Percentiles rank a stretch among this genome's conserved stretches.
These are phyloP conservation scores for Apophysomyces elegans DNA, from an alignment of 371 early-diverging fungal genomes.

Conservation along the genomic window DNA sequence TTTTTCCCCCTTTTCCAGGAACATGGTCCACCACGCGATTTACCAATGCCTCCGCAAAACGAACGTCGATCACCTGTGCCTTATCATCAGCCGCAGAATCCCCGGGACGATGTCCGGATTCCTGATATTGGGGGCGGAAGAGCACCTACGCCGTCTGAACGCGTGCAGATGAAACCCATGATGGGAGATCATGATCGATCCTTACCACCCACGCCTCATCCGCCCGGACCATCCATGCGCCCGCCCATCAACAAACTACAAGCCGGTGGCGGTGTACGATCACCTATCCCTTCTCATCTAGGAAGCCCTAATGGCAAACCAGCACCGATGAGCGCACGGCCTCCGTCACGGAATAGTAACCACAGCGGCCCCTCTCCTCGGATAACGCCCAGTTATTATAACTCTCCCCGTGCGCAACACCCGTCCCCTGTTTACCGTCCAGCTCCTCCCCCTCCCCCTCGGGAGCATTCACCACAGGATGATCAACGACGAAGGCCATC, in stretches of 20 bases:
- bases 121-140: slow-evolving; percentile 44
- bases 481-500: background rate
- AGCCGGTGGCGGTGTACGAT: slow-evolving; percentile 17
- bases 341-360: slow-evolving; percentile 14
- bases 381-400: background rate
- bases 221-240: slow-evolving; percentile 13
- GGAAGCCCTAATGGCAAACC: slow-evolving; percentile 13
- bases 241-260: slow-evolving; percentile 7
- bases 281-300: slow-evolving; percentile 28
- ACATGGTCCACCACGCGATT: slow-evolving; percentile 30
- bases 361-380: slow-evolving; percentile 8
- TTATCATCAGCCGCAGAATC: slow-evolving; percentile 14
- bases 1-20: background rate
- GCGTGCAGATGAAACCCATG: slow-evolving; percentile 38
- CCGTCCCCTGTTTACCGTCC: slow-evolving; percentile 3
- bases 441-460: slow-evolving; percentile 2
- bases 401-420: slow-evolving; percentile 14
- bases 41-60: slow-evolving; percentile 27
- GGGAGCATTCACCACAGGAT: background rate
- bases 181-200: slow-evolving; percentile 27
- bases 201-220: slow-evolving; percentile 18
- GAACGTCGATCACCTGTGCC: slow-evolving; percentile 31
- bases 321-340: slow-evolving; percentile 19
- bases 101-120: slow-evolving; percentile 32
- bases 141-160: slow-evolving; percentile 39